Base-by-base conservation (phyloP, 1,139 yeast genomes). In the Geotrichum restrictum region DNA sequence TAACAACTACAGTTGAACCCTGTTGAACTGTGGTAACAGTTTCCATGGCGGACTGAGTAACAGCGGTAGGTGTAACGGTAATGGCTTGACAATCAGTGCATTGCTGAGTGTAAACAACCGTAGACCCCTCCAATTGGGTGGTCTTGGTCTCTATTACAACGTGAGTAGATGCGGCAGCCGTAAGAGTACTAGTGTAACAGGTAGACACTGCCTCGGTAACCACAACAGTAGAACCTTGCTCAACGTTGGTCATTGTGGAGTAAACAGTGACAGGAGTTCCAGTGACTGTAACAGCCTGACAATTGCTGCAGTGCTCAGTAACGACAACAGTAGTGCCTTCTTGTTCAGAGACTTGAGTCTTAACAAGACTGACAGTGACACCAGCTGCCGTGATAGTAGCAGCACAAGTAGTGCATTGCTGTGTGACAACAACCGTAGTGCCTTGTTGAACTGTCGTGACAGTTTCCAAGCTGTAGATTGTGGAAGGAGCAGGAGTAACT, bases 191-290 rank as follows among this genome's bases (percentile, higher is more conserved):
- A 4, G 53, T 50, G 32, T 39, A 40, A 29, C 53, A 45, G 4
- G 49, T 45, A 10, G 53, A 39, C 14, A 50, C 22, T 7, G 38
- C 31, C n/a, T 29, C 41, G 4, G 49, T 50, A n/a, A 50, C 46
- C 1, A 38, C 21, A 16, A 50, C 53, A 11, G 42, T 36, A n/a
- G 46, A 33, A 10, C 49, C 53, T 3, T 21, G 32, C 36, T 39
- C 33, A 11, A 45, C 36, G 14, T 33, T 38, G 2, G 53, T 45
- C 22, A 10, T 37, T 4, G 53, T 50, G 6, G 53, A 50, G 33
- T 50, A 50, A n/a, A 45, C n/a, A 13, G 53, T 50, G 11, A 50
- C 42, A 19, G 53, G 53, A 13, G 19, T 33, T 1, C 46, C 46
- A 16, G 46, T 22, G 7, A 45, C 49, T 14, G 53, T 50, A 10